Base-by-base conservation (phyloP, 2,329 filamentous ascomycete genomes). In the Lasiodiplodia gonubiensis region DNA sequence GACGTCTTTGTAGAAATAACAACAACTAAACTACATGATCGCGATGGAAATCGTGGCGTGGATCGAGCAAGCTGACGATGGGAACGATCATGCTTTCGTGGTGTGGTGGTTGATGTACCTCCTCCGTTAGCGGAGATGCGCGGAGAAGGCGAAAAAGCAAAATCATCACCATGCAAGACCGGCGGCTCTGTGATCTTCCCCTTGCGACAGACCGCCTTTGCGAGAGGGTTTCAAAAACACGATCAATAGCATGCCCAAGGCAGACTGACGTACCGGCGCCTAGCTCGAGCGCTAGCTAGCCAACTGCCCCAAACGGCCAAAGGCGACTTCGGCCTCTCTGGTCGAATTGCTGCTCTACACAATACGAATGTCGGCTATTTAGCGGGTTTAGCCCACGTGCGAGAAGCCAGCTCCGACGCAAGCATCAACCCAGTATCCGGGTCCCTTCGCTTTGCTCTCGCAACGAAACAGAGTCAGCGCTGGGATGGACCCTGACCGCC, bases 361-460 rank as follows among this genome's bases (percentile, higher is more conserved):
- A 21, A 27, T 42, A 42, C 54, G 18, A 27, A 16, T 21, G n/a
- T 46, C 39, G 57, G 57, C 42, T 61, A 46, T 61, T 48, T 25
- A 16, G 14, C 39, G 39, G 39, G 3, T 33, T 42, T 61, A 42
- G 57, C 30, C 12, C 12, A 37, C 35, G 55, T 46, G 42, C 42
- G 42, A 18, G 35, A n/a, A 11, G 16, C 35, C 37, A 18, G 55
- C 4, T 12, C 42, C 42, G 42, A n/a, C 42, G 42, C 55, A 59
- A 46, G 55, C 55, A 59, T 59, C 55, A 59, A 59, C 55, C 55
- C 37, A 25, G 55, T 23, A 18, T 27, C 37, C 21, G n/a, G 55
- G 18, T 18, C 55, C 35, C 14, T 25, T 59, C 42, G 42, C 18
- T 21, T 46, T 46, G 42, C 42, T n/a, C 46, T 37, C 35, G 37